Base-by-base conservation (phyloP, 176 grass and related monocot species). In the Secale cereale region DNA sequence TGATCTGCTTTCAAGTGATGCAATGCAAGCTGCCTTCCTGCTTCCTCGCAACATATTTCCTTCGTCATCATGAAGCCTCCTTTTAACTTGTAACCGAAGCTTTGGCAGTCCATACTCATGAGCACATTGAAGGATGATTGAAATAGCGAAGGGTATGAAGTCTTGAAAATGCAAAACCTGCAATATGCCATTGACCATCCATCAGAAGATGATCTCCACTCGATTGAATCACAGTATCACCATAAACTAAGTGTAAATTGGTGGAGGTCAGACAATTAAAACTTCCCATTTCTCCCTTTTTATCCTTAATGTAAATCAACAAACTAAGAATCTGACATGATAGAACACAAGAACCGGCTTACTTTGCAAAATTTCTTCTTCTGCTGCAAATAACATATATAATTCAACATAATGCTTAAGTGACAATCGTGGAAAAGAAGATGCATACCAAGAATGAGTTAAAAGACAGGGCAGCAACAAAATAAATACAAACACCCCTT, bases 151-250 rank as follows among this genome's bases (percentile, higher is more conserved):
- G 13, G 87, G 82, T 81, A 89, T 39, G 8, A 92, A 90, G 29
- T 90, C 87, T 90, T 90, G 87, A 78, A 90, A 92, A 90, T 88
- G 35, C 54, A 88, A 86, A 81, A 92, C 79, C 93, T 94, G 59
- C 40, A 88, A 63, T 61, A 37, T 56, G 76, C 26, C 61, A 77
- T 70, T 72, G 20, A 52, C 33, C 57, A 90, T 72, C 10, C 52
- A 57, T 50, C 10, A 48, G 56, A 65, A 82, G 68, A 74, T 67
- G 52, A 39, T 17, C 28, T 40, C 39, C 0, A 9, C 9, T 52
- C 29, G 22, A 19, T 26, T 63, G 7, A 78, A 79, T 74, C 39
- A 83, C 5, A 25, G 13, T 29, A 65, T 76, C 20, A 84, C 57
- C 36, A 84, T 62, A 65, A 64, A 74, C 28, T 40, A 40, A 40